Evolutionary conservation across 2,329 filamentous ascomycete genomes (phyloP).

Genomic region (Annulohypoxylon truncatum): DNA sequence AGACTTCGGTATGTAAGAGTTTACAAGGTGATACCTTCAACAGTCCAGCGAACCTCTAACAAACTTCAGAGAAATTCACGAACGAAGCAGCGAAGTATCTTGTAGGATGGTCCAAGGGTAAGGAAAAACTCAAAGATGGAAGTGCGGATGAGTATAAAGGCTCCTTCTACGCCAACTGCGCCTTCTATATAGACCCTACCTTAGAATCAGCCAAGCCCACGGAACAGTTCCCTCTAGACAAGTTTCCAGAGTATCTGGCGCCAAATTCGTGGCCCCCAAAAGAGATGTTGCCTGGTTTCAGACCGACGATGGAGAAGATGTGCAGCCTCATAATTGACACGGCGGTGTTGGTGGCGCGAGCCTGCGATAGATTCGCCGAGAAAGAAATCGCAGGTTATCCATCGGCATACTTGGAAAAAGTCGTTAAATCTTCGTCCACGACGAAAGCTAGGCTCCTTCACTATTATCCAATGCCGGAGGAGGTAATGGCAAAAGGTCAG

Average conservation of each 20-base stretch:
- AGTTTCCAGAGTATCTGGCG: constrained; percentile 88
- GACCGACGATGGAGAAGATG: constrained; percentile 75
- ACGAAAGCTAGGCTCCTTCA: constrained; percentile 93
- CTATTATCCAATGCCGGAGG: constrained; percentile 79
- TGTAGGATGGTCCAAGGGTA: constrained; percentile 83
- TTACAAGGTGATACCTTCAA: background rate
- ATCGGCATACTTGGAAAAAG: constrained; percentile 82
- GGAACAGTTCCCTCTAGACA: constrained; percentile 64
- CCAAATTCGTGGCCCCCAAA: constrained; percentile 89
- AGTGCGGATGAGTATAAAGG: constrained; percentile 84
- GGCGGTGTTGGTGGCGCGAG: constrained; percentile 87
- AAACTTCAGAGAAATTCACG: constrained; percentile 61
- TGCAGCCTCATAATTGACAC: constrained; percentile 90
- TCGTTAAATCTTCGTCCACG: constrained; percentile 85
- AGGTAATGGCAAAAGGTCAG: constrained; percentile 50
- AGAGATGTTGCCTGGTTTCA: constrained; percentile 78
- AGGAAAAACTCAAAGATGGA: constrained; percentile 82
- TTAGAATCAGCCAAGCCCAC: constrained; percentile 73
- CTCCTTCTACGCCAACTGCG: constrained; percentile 86
- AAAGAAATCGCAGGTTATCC: constrained; percentile 82
- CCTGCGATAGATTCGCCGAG: constrained; percentile 87
- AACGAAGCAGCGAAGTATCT: constrained; percentile 72
- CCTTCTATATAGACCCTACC: constrained; percentile 75
- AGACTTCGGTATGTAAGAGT: constrained; percentile 71
- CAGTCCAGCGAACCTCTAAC: constrained; percentile 1